A percentile compares a stretch with the other conserved stretches of the same genome.
Evolutionary conservation across 805 yeast species (phyloP).

Genomic region (Kuraishia ogatae): DNA sequence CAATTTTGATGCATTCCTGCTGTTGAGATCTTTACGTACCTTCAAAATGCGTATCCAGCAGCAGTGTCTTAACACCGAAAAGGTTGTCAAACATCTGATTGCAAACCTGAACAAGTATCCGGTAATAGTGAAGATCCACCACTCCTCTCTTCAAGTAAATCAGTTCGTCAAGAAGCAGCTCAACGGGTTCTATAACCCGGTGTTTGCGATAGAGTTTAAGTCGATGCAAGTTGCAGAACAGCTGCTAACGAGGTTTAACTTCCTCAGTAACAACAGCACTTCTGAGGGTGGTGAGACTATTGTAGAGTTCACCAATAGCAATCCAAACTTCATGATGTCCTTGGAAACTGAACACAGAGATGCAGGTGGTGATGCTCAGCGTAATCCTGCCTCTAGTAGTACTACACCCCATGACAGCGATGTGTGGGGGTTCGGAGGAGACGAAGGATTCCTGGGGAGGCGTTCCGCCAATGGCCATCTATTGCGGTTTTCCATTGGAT

Average conservation of each 20-base stretch:
- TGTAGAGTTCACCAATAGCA: conserved; percentile 33
- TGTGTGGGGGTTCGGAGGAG: not conserved
- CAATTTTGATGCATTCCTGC: conserved; percentile 37
- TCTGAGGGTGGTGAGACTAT: conserved; percentile 42
- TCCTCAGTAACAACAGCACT: conserved; percentile 39
- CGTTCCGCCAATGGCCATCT: conserved; percentile 18
- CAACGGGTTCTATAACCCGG: conserved; percentile 35
- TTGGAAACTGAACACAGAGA: not conserved
- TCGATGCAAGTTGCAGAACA: conserved; percentile 26
- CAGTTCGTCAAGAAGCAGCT: conserved; percentile 30
- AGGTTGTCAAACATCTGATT: conserved; percentile 28
- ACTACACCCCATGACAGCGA: not conserved
- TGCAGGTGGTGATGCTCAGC: not conserved
- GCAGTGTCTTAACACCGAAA: conserved; percentile 36
- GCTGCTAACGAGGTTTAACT: conserved; percentile 36
- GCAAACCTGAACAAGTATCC: conserved; percentile 26
- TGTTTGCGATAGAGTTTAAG: conserved; percentile 32
- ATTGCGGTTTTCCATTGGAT: conserved; percentile 43
- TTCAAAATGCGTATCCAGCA: conserved; percentile 39
- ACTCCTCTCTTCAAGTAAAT: conserved; percentile 35
- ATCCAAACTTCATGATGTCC: conserved; percentile 19
- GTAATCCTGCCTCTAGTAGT: not conserved
- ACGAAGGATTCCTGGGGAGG: conserved; percentile 1
- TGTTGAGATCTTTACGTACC: conserved; percentile 40
- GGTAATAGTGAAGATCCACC: conserved; percentile 23